phyloP scores from a whole-genome alignment of 1,284 basidiomycete species.

The Trametes sp. region DNA sequence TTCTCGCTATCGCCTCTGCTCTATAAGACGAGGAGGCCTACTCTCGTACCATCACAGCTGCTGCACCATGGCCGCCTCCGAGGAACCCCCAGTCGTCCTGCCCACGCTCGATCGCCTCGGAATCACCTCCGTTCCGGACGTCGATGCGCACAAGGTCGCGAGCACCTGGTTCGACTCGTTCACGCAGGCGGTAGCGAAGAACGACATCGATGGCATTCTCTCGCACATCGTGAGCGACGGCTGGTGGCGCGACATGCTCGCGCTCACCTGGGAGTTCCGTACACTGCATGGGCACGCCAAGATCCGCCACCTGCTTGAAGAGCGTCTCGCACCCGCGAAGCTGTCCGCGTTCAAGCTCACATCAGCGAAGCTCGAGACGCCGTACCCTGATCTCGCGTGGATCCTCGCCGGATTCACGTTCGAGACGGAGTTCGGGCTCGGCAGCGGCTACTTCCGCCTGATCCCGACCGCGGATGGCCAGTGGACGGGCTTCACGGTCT shows the following conservation, averaged over 20 bases:
- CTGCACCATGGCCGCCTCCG: constrained; percentile 27
- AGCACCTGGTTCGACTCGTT: constrained; percentile 56
- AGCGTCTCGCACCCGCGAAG: constrained; percentile 50
- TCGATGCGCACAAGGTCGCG: constrained; percentile 49
- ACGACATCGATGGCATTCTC: constrained; percentile 47
- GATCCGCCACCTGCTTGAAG: constrained; percentile 54
- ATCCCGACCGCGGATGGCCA: constrained; percentile 54
- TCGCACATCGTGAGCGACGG: constrained; percentile 53
- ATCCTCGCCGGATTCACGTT: constrained; percentile 67
- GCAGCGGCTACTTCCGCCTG: constrained; percentile 60
- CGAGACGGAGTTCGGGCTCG: constrained; percentile 56
- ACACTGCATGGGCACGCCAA: constrained; percentile 57
- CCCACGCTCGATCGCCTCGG: constrained; percentile 56
- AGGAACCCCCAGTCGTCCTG: constrained; percentile 39
- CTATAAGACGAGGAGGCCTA: constrained; percentile 10
- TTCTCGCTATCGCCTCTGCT: constrained; percentile 2
- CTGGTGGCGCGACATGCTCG: constrained; percentile 67
- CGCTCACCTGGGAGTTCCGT: constrained; percentile 71
- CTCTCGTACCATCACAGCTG: constrained; percentile 1
- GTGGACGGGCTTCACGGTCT: constrained; percentile 68
- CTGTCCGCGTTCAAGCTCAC: constrained; percentile 50
- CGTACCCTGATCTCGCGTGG: constrained; percentile 66
- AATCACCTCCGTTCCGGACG: constrained; percentile 40
- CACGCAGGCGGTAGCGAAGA: constrained; percentile 42
- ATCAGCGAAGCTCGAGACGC: constrained; percentile 46